Conservation (phyloP, 306 rosid genomes). For the Cucumis hystrix region DNA sequence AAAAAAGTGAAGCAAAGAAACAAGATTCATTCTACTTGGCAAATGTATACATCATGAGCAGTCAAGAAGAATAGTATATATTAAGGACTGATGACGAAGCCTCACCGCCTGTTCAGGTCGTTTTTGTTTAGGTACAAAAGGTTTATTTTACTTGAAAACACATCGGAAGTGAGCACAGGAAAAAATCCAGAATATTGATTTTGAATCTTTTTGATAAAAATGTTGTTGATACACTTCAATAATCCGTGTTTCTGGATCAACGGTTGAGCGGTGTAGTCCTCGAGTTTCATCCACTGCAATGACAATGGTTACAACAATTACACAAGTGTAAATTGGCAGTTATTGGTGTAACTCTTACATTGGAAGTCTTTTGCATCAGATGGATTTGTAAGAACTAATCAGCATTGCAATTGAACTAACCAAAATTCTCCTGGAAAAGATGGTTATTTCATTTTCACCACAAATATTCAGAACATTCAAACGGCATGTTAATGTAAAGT, state of each 20-base stretch:
- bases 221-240: slow-evolving; percentile 21
- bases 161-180: slow-evolving; percentile 21
- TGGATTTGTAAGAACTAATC: background rate
- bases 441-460: background rate
- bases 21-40: background rate
- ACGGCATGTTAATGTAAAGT: background rate
- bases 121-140: slow-evolving; percentile 34
- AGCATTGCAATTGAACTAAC: background rate
- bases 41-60: background rate
- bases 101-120: slow-evolving; percentile 22
- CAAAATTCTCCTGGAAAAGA: background rate
- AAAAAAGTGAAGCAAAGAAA: background rate
- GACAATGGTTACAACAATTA: slow-evolving; percentile 6
- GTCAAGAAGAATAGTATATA: background rate
- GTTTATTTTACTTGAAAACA: slow-evolving; percentile 12
- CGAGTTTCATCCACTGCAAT: slow-evolving; percentile 83
- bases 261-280: slow-evolving; percentile 52
- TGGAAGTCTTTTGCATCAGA: background rate
- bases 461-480: background rate
- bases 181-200: slow-evolving; percentile 49
- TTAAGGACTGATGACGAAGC: slow-evolving; percentile 6
- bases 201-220: slow-evolving; percentile 40
- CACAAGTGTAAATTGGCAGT: background rate
- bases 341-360: background rate
- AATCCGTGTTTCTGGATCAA: slow-evolving; percentile 30